Conservation (phyloP, 1,139 yeast species). For the Nakaseomyces delphensis region DNA sequence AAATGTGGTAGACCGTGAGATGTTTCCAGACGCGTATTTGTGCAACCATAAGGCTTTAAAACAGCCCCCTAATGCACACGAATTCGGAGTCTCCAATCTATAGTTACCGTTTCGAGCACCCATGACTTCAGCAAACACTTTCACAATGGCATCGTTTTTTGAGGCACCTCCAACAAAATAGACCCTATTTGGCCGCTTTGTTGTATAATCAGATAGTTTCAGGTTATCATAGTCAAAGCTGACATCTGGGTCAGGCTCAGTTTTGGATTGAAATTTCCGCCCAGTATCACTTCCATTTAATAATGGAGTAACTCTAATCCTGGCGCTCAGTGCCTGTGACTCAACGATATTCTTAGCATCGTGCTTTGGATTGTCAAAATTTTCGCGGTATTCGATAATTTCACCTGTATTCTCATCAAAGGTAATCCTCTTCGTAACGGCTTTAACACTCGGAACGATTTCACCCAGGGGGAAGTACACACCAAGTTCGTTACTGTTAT, state of each 20-base stretch:
- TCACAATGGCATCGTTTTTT: constrained; percentile 56
- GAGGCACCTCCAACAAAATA: constrained; percentile 89
- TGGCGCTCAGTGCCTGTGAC: constrained; percentile 77
- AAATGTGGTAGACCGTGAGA: constrained; percentile 20
- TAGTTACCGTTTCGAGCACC: constrained; percentile 57
- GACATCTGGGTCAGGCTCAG: constrained; percentile 14
- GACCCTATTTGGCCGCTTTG: constrained; percentile 53
- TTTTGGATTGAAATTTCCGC: not conserved
- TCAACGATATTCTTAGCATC: constrained; percentile 77
- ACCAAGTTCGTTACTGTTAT: constrained; percentile 47
- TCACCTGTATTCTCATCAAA: constrained; percentile 31
- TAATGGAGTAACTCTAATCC: constrained; percentile 74
- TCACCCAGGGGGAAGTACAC: constrained; percentile 83
- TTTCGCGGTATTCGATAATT: constrained; percentile 27
- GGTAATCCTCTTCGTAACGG: constrained; percentile 46
- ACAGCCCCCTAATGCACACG: constrained; percentile 95
- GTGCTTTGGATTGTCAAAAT: constrained; percentile 38
- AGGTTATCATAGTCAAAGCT: constrained; percentile 30
- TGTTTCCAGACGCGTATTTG: constrained; percentile 14
- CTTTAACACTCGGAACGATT: constrained; percentile 71
- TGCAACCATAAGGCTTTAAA: constrained; percentile 73
- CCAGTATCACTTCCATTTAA: constrained; percentile 29
- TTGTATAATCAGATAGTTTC: constrained; percentile 22
- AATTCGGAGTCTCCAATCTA: constrained; percentile 72
- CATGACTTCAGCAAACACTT: constrained; percentile 60